Evolutionary conservation across 306 rosid species (phyloP).

Genomic region (Trichosanthes cucumerina): DNA sequence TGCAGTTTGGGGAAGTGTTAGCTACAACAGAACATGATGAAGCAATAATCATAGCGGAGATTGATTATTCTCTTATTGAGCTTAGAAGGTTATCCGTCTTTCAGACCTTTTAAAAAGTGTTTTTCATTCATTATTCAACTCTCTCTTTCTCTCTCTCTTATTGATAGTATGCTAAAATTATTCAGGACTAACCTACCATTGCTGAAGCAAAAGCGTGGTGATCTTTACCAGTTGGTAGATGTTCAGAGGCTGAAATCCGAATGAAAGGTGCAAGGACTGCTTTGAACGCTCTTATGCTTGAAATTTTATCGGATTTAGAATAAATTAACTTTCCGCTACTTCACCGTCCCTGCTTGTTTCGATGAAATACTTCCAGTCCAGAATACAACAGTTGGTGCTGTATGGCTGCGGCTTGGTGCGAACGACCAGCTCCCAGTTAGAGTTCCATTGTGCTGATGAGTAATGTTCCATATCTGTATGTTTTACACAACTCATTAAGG

Average conservation of each 20-base stretch:
- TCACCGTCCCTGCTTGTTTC: background rate
- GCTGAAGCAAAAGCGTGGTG: conserved; percentile 82
- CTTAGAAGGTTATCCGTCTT: conserved; percentile 46
- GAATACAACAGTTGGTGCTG: background rate
- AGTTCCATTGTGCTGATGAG: background rate
- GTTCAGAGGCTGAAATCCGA: conserved; percentile 56
- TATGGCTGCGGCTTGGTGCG: background rate
- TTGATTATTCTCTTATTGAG: conserved; percentile 66
- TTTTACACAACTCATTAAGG: background rate
- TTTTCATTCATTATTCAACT: conserved; percentile 10
- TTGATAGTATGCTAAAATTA: conserved; percentile 8
- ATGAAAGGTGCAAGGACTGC: conserved; percentile 21
- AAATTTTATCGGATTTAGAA: background rate
- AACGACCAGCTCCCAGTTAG: background rate
- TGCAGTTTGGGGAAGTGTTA: conserved; percentile 84
- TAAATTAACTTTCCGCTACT: background rate
- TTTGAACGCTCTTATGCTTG: background rate
- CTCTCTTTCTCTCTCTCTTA: background rate
- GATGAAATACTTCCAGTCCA: background rate
- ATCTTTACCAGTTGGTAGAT: conserved; percentile 93
- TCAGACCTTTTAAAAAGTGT: conserved; percentile 6
- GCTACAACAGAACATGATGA: conserved; percentile 96
- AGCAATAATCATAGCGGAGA: conserved; percentile 63
- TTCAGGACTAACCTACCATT: conserved; percentile 75
- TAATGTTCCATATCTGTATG: conserved; percentile 5